These are phyloP conservation scores for Cercospora canescens DNA, from an alignment of 2,329 filamentous ascomycete genomes.

Conservation along the genomic window DNA sequence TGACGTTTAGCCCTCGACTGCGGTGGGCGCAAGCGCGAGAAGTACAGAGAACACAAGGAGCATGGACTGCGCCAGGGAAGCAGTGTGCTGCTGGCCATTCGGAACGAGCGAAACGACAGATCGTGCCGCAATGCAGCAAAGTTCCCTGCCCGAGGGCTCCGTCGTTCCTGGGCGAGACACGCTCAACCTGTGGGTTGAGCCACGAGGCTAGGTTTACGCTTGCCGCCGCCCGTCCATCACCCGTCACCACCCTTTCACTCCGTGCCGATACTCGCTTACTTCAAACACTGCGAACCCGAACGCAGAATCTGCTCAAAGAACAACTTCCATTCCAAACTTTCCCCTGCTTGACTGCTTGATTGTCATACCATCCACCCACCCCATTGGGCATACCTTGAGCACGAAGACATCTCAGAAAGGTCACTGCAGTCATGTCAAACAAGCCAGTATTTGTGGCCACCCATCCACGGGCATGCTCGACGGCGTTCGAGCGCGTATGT, in stretches of 20 bases:
- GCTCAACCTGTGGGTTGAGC: conserved; percentile 17
- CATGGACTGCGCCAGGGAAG: neutral
- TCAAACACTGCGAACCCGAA: conserved; percentile 1
- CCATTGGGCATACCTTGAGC: neutral
- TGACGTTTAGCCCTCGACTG: neutral
- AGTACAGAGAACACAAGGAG: neutral
- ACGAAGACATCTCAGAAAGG: neutral
- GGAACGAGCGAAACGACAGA: neutral
- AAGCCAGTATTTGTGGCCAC: conserved; percentile 91
- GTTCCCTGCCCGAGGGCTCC: neutral
- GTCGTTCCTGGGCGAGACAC: conserved; percentile 5
- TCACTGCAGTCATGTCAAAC: conserved; percentile 58
- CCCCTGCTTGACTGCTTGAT: neutral
- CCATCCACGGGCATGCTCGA: conserved; percentile 92
- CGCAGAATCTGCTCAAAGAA: neutral
- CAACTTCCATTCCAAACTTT: neutral
- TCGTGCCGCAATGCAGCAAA: neutral
- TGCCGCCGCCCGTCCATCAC: conserved; percentile 4
- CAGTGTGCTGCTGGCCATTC: neutral
- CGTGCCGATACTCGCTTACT: neutral
- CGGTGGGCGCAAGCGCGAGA: neutral
- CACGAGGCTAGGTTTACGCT: conserved; percentile 14
- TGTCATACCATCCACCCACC: neutral
- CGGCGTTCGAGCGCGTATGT: conserved; percentile 89
- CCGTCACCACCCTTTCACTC: neutral